These are phyloP conservation scores for Mycena galopus DNA, from an alignment of 768 basidiomycete genomes.

Conservation along the genomic window DNA sequence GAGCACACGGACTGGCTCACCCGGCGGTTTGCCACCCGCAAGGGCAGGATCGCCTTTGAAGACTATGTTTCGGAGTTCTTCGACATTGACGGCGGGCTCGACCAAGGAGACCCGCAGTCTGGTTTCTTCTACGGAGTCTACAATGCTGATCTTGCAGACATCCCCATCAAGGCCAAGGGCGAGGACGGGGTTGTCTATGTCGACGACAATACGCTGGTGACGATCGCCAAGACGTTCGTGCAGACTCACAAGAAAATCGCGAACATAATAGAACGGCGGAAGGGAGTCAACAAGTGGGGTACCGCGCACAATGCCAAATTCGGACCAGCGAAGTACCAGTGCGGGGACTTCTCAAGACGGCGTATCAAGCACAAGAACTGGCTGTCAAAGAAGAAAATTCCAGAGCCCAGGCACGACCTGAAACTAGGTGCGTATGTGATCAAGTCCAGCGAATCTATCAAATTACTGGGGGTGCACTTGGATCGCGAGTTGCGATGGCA, in stretches of 20 bases:
- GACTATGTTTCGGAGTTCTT: constrained; percentile 35
- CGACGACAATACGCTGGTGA: constrained; percentile 37
- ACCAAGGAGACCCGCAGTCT: constrained; percentile 41
- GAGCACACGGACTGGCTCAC: constrained; percentile 33
- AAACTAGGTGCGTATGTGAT: constrained; percentile 24
- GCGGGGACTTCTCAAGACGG: constrained; percentile 18
- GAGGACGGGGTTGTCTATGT: constrained; percentile 28
- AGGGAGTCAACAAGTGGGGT: constrained; percentile 46
- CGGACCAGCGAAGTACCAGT: constrained; percentile 38
- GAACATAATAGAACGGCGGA: constrained; percentile 30
- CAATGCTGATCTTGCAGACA: constrained; percentile 32
- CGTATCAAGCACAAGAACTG: background rate
- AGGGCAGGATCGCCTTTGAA: constrained; percentile 33
- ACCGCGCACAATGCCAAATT: constrained; percentile 42
- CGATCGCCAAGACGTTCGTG: constrained; percentile 27
- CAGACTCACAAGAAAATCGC: constrained; percentile 30
- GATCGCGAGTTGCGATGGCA: constrained; percentile 46
- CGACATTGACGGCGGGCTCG: constrained; percentile 33
- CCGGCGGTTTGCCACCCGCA: constrained; percentile 12
- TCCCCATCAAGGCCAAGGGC: constrained; percentile 16
- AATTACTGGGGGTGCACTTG: constrained; percentile 49
- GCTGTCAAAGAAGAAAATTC: background rate
- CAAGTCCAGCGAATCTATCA: constrained; percentile 29
- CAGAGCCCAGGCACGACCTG: background rate
- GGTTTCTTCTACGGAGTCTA: constrained; percentile 41